Conservation (phyloP, 2,329 filamentous ascomycete species). For the Exserohilum turcica region DNA sequence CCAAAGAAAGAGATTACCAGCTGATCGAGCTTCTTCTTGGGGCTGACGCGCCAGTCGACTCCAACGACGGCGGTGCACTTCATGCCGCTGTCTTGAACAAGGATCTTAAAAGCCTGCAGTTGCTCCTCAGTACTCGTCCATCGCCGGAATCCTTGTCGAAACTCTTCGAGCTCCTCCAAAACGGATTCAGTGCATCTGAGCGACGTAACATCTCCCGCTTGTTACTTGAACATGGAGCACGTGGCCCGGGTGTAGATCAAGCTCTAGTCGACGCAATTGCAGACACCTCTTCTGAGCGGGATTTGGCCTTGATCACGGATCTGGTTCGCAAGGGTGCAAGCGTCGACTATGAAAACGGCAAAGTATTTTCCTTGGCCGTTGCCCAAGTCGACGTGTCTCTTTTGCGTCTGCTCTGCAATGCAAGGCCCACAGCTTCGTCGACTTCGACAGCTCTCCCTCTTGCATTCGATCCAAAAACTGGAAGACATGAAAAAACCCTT, state of each 20-base stretch:
- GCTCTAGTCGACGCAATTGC: slow-evolving; percentile 36
- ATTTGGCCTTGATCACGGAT: slow-evolving; percentile 33
- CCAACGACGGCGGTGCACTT: slow-evolving; percentile 25
- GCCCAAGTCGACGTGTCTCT: slow-evolving; percentile 35
- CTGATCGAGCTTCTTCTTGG: slow-evolving; percentile 37
- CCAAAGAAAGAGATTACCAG: slow-evolving; percentile 36
- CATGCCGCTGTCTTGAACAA: slow-evolving; percentile 31
- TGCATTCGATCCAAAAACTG: slow-evolving; percentile 32
- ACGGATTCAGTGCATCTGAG: slow-evolving; percentile 27
- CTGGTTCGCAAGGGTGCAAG: slow-evolving; percentile 32
- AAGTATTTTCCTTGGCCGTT: slow-evolving; percentile 32
- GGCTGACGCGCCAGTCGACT: slow-evolving; percentile 32
- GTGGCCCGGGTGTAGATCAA: slow-evolving; percentile 36
- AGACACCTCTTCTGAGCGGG: slow-evolving; percentile 32
- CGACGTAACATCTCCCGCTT: slow-evolving; percentile 28
- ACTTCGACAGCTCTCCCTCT: slow-evolving; percentile 37
- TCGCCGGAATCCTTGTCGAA: slow-evolving; percentile 28
- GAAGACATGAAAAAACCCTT: slow-evolving; percentile 28
- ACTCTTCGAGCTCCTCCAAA: slow-evolving; percentile 30
- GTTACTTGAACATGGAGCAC: slow-evolving; percentile 35
- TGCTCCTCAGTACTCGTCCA: slow-evolving; percentile 29
- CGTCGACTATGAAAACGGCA: slow-evolving; percentile 33
- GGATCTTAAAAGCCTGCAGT: slow-evolving; percentile 27
- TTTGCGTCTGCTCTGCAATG: slow-evolving; percentile 34
- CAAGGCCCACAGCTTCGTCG: slow-evolving; percentile 23